These are phyloP conservation scores for Herpotrichia juniperi DNA, from an alignment of 2,329 filamentous ascomycete species.

Conservation along the genomic window DNA sequence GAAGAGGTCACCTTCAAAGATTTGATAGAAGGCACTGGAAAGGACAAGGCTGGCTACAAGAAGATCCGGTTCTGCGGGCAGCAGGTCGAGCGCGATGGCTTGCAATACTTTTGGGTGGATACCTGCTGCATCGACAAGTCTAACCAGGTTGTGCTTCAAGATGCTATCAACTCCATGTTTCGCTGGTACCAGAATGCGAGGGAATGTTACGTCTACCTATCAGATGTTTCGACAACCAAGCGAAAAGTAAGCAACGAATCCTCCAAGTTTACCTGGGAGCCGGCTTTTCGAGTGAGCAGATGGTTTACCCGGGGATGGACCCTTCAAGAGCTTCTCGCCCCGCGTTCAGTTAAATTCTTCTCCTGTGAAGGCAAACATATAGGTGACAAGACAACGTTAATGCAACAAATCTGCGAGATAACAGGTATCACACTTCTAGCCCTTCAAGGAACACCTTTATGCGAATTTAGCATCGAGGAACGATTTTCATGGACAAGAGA, in stretches of 20 bases:
- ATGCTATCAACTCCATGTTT: too few species aligned
- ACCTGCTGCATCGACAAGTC: too few species aligned
- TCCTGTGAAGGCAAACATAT: background rate
- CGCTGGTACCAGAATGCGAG: too few species aligned
- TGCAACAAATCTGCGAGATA: slow-evolving; percentile 7
- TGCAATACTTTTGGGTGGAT: too few species aligned
- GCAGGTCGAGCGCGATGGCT: too few species aligned
- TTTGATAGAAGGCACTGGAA: too few species aligned
- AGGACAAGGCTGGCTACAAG: too few species aligned
- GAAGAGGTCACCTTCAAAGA: too few species aligned
- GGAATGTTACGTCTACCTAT: too few species aligned
- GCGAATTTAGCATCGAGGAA: slow-evolving; percentile 9
- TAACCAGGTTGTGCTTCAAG: too few species aligned
- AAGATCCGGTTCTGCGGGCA: too few species aligned
- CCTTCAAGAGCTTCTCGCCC: slow-evolving; percentile 1
- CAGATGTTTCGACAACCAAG: background rate
- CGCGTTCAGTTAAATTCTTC: background rate
- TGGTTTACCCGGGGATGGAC: too few species aligned
- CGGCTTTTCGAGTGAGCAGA: background rate
- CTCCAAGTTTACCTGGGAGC: background rate
- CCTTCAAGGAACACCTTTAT: slow-evolving; percentile 4
- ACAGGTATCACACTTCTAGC: slow-evolving; percentile 1
- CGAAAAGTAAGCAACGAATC: slow-evolving; percentile 1
- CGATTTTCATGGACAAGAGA: slow-evolving; percentile 11
- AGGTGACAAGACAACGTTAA: background rate